These are phyloP conservation scores for Ballota nigra DNA, from an alignment of 257 asterid genomes.

Conservation along the genomic window DNA sequence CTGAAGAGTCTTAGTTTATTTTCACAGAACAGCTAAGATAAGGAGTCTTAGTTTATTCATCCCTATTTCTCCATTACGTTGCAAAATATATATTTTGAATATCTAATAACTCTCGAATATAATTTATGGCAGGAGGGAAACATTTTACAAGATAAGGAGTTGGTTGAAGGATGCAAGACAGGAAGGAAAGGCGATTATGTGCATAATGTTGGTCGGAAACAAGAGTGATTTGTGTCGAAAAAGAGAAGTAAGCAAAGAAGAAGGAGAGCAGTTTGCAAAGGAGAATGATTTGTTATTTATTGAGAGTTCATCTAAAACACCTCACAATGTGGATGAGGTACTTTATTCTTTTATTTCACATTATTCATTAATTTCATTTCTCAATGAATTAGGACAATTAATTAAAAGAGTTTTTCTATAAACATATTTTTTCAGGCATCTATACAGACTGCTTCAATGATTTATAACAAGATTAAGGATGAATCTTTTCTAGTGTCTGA, in stretches of 20 bases:
- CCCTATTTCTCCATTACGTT: too few relatives aligned
- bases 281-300: not conserved
- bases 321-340: not conserved
- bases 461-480: not conserved
- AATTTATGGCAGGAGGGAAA: not conserved
- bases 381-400: not conserved
- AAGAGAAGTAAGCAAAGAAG: not conserved
- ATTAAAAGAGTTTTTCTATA: not conserved
- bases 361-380: not conserved
- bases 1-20: too few relatives aligned
- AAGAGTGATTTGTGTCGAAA: not conserved
- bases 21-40: too few relatives aligned
- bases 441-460: not conserved
- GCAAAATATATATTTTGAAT: too few relatives aligned
- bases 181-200: not conserved
- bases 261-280: not conserved
- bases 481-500: not conserved
- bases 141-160: not conserved
- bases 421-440: not conserved
- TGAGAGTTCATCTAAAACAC: not conserved
- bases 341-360: not conserved
- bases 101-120: too few relatives aligned
- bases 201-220: not conserved
- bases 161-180: not conserved
- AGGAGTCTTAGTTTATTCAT: too few relatives aligned